Evolutionary conservation across 805 yeast genomes (phyloP), one percentile per base, ranked within the genome.

Genomic region (Hanseniaspora hatyaiensis): DNA sequence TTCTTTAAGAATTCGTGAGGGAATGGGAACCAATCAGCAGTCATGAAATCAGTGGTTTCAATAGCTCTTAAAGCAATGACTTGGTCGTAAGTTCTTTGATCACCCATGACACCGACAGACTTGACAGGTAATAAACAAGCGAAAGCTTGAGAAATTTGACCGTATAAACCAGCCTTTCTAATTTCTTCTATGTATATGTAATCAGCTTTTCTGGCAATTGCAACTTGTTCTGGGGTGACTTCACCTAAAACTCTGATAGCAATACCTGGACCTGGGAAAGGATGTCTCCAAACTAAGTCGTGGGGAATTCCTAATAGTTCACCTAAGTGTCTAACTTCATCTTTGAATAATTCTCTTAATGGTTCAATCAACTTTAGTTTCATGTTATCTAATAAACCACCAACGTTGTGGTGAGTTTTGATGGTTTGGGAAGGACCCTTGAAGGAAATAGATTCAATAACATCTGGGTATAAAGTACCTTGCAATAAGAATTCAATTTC

Each of bases 261-360:
- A 63, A 92, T 83, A 72, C 99, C 99, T 65, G 99, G 99, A 65
- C 99, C 99, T 59, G 99, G 99, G 94, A 92, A 92, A 50, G 99
- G 99, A 65, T 92, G 99, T 75, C 99, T 85, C 97, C 97, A 89
- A 56, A 92, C 97, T 58, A 92, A 75, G 59, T 92, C 97, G 62
- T 85, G 92, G 30, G 96, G 94, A 59, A 92, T 89, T 43, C 95
- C 96, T 70, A 92, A 71, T 47, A 92, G 69, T 71, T 86, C 85
- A 69, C 99, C 99, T 57, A 92, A 73, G 59, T 81, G 84, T 69
- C 99, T 86, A 51, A 92, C 99, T 74, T 92, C 99, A 66, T 92
- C 99, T 71, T 92, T 92, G 77, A 92, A 92, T 61, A 92, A 76
- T 73, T 92, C 99, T 69, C 99, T 82, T 65, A 92, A 77, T 50